Evolutionary conservation across 352 stramenopile species (phyloP), one percentile per base, ranked within the genome.

Genomic region (Phytophthora macrochlamydospora): DNA sequence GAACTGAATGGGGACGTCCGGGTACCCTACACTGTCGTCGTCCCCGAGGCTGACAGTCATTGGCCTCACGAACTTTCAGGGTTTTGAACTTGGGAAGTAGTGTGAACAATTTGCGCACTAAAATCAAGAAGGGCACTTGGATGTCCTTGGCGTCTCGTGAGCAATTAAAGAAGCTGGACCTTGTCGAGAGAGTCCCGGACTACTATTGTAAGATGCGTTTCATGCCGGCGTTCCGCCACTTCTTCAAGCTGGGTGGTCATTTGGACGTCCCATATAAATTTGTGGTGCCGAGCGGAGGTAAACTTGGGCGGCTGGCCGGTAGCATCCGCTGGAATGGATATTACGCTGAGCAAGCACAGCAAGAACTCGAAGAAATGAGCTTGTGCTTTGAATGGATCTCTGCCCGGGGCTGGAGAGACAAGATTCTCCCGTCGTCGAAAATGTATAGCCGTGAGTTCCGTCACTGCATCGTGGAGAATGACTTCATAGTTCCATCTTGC

Each of bases 331-430:
- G 73, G 28, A 14, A 45, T 7, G 9, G 6, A 11, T 11, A 11
- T 11, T 85, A 78, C 54, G 51, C 51, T 11, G 30, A 35, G 28
- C 71, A 78, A 45, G 40, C 63, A 28, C 18, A 54, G 4, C 52
- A 60, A 1, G 72, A 69, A 12, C 63, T 92, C 8, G 9, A 52
- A 28, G 9, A 54, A 18, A 56, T 40, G 35, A 1, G 35, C 2
- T 54, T 87, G 33, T 71, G 65, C 3, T 82, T 88, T 44, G 9
- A 6, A 6, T 71, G 68, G 31, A 80, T 82, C 60, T 68, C 60
- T 45, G 70, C 38, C 51, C 62, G 61, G 40, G 67, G 85, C 14
- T 88, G 79, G 79, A 62, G 51, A 45, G 52, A 75, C 11, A 69
- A 75, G 50, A 59, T 83, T 14, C n/a, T 83, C 6, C 72, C 76